Evolutionary conservation across 1,284 basidiomycete genomes (phyloP), one percentile per base, ranked within the genome.

Genomic region (Rhodotorula sp.): DNA sequence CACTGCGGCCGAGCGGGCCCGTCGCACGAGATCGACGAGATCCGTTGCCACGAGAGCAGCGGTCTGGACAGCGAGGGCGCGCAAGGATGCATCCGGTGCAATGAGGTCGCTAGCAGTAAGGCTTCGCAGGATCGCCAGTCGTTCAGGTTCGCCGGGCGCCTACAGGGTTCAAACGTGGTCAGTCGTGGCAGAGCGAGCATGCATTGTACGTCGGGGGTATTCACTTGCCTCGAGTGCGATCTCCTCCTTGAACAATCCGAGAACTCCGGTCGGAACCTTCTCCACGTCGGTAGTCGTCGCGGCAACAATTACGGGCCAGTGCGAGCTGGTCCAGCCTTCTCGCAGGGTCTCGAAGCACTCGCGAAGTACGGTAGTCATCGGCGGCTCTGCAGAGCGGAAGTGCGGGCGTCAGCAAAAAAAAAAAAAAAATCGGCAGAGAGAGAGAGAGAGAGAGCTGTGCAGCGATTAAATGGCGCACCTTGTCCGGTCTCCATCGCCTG

Each of bases 1-100:
- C 5, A 91, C 79, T 1, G 91, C 86, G 55, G 85, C 84, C 38
- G 87, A 82, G 64, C 85, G 84, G 0, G 93, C 87, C 49, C 88
- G 86, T 45, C 80, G 80, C 1, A 92, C 86, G 2, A 99, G 84
- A 74, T 90, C 86, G 18, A 84, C 85, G 7, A 99, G 84, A 81
- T 99, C 95, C 18, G 85, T 87, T 1, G 93, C 91, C 50, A 94
- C 88, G 16, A 99, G 84, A 2, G 94, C 94, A 14, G 97, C 97
- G 3, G 95, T 97, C 80, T 97, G 92, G 6, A 87, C 87, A 5
- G 97, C 93, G 7, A 99, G 79, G 21, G 83, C 81, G 59, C 83
- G 81, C 38, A 95, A 75, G 18, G 89, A 90, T 1, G 97, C 89
- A 81, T 99, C 97, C 0, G 90, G 86, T 0, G 89, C 87, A 38